Percentiles rank a stretch among this genome's conserved stretches.
These are phyloP conservation scores for Ogataea henricii DNA, from an alignment of 805 yeast genomes.

Conservation along the genomic window DNA sequence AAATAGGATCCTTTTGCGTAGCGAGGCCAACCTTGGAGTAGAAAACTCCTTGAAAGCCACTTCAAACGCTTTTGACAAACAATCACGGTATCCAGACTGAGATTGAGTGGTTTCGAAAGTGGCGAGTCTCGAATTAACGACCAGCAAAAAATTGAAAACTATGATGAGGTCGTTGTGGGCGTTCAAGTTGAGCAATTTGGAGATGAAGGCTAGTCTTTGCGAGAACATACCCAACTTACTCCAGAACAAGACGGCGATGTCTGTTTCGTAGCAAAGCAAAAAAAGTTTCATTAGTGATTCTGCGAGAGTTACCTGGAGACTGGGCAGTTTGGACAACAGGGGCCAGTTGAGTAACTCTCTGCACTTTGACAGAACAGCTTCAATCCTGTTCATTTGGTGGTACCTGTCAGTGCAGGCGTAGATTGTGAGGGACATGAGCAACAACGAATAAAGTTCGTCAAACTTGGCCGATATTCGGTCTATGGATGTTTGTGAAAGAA, in stretches of 20 bases:
- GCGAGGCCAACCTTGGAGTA: constrained; percentile 11
- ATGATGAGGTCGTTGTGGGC: constrained; percentile 24
- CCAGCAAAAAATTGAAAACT: constrained; percentile 22
- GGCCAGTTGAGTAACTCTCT: constrained; percentile 34
- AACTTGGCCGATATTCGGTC: constrained; percentile 20
- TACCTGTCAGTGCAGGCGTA: constrained; percentile 22
- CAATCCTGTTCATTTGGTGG: constrained; percentile 20
- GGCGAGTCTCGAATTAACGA: constrained; percentile 14
- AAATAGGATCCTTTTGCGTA: constrained; percentile 17
- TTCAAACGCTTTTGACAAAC: constrained; percentile 6
- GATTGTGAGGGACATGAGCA: constrained; percentile 25
- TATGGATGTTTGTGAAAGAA: constrained; percentile 24
- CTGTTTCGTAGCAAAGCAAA: constrained; percentile 16
- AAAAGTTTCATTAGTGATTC: constrained; percentile 30
- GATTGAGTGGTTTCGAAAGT: not conserved
- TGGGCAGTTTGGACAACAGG: constrained; percentile 25
- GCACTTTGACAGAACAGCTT: constrained; percentile 22
- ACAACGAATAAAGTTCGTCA: constrained; percentile 31
- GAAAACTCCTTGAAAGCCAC: constrained; percentile 19
- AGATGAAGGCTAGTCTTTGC: constrained; percentile 12
- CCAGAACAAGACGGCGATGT: constrained; percentile 26
- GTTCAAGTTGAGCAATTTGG: constrained; percentile 6
- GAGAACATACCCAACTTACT: constrained; percentile 21
- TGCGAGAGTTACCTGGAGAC: constrained; percentile 30
- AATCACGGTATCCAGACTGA: constrained; percentile 1